Evolutionary conservation across 441 rosid genomes (phyloP), one percentile per base, ranked within the genome.

Genomic region (Rhodomyrtus psidioides): DNA sequence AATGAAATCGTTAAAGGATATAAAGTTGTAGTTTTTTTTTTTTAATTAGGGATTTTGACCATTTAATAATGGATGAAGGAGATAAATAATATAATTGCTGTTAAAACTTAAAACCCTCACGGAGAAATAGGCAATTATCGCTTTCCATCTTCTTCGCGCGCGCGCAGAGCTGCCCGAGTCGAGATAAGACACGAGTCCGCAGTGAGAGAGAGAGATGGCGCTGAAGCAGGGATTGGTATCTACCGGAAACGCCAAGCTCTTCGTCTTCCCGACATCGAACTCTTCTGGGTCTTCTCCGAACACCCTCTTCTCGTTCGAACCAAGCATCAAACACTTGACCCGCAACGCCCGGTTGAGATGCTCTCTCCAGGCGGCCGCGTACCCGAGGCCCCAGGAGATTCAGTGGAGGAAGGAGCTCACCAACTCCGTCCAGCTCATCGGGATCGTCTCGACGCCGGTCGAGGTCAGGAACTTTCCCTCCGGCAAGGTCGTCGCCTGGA

Each of bases 381-480:
- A 75, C 83, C 86, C 92, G 6, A 92, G 86, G 82, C 96, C 95
- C 23, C 84, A 85, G 9, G 94, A 91, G 87, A 89, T 94, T 86
- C 94, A 90, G 24, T 94, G 96, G 95, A 87, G 87, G 49, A 94
- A 93, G 94, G 94, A 93, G 76, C 92, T 94, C 82, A 85, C 90
- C 84, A 93, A 93, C 86, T 46, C 90, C 30, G 94, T 93, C 57
- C 91, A 92, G 62, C 95, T 94, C 85, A 91, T 94, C 60, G 95
- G 96, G 24, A 82, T 82, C 57, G 94, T 93, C 46, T 94, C 94
- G 14, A 60, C 84, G 30, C 87, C 93, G 24, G 90, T 94, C 6
- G 95, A 93, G 88, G 89, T 90, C 86, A 93, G 88, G 87, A 89
- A 92, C 81, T 88, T 94, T 15, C 88, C 94, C 28, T 92, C 94